A percentile compares a stretch with the other conserved stretches of the same genome.
Evolutionary conservation across 2,329 filamentous ascomycete species (phyloP).

Genomic region (Calcarisporium arbuscula): DNA sequence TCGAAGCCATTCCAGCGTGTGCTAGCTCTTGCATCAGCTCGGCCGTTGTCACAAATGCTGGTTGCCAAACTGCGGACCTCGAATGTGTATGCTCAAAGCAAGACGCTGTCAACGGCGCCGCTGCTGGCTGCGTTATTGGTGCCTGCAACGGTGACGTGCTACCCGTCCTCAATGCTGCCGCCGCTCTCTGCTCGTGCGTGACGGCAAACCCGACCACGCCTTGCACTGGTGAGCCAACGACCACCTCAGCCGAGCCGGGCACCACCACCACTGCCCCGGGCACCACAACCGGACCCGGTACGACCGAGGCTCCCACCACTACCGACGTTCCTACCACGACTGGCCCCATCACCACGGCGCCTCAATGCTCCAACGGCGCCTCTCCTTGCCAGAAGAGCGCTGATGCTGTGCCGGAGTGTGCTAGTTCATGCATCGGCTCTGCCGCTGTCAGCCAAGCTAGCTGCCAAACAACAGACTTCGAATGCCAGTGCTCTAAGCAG

Average conservation of each 20-base stretch:
- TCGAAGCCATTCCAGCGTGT: constrained; percentile 17
- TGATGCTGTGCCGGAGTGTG: constrained; percentile 11
- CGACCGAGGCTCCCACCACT: constrained; percentile 1
- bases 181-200: constrained; percentile 18
- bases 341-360: background rate
- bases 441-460: constrained; percentile 9
- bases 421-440: constrained; percentile 10
- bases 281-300: constrained; percentile 2
- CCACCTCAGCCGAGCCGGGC: constrained; percentile 2
- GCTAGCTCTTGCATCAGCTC: constrained; percentile 18
- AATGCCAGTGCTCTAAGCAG: constrained; percentile 11
- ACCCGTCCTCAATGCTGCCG: constrained; percentile 13
- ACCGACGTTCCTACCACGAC: background rate
- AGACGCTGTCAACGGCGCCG: constrained; percentile 15
- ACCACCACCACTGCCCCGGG: constrained; percentile 1
- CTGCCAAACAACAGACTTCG: constrained; percentile 10
- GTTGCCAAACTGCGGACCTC: constrained; percentile 16
- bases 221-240: constrained; percentile 9
- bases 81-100: constrained; percentile 18
- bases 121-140: constrained; percentile 14
- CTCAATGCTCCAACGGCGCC: background rate
- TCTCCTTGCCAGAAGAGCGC: constrained; percentile 7
- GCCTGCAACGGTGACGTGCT: constrained; percentile 13
- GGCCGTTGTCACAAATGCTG: constrained; percentile 15
- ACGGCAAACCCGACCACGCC: constrained; percentile 14